phyloP scores from a whole-genome alignment of 108 stramenopile species.

The Nitzschia sp. region DNA sequence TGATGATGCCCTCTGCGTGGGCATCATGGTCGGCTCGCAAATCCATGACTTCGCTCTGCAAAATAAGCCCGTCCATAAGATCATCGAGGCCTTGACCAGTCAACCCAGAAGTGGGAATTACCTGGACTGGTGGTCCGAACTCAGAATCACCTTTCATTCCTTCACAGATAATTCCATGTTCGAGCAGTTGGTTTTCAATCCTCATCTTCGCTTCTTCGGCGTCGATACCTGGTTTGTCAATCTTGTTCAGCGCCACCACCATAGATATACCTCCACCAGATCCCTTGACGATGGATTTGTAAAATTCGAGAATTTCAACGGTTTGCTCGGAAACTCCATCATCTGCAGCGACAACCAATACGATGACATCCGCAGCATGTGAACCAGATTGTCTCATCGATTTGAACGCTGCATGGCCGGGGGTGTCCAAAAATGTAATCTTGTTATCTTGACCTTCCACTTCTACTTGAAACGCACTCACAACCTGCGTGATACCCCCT shows the following conservation, averaged over 20 bases:
- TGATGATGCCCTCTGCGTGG: conserved; percentile 77
- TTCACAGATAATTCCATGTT: conserved; percentile 77
- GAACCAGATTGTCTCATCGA: conserved; percentile 93
- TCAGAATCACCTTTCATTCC: conserved; percentile 56
- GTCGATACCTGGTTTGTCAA: conserved; percentile 89
- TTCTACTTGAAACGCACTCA: conserved; percentile 90
- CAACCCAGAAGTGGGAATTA: conserved; percentile 86
- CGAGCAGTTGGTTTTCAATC: conserved; percentile 88
- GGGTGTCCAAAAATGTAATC: conserved; percentile 97
- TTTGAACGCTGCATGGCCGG: conserved; percentile 95
- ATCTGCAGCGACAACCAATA: conserved; percentile 95
- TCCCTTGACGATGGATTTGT: conserved; percentile 77
- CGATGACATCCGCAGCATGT: conserved; percentile 92
- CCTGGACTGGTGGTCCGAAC: conserved; percentile 82
- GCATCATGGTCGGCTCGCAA: conserved; percentile 78
- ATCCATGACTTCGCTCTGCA: conserved; percentile 87
- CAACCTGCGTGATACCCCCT: conserved; percentile 97
- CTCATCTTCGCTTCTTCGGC: conserved; percentile 65
- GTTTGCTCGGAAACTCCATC: conserved; percentile 97
- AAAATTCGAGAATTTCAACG: conserved; percentile 90
- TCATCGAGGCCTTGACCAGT: conserved; percentile 92
- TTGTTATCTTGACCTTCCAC: conserved; percentile 45
- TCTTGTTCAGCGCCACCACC: conserved; percentile 96
- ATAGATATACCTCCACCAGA: conserved; percentile 71
- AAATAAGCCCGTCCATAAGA: conserved; percentile 74